Base-by-base conservation (phyloP, 768 basidiomycete species). In the Lactarius quietus region DNA sequence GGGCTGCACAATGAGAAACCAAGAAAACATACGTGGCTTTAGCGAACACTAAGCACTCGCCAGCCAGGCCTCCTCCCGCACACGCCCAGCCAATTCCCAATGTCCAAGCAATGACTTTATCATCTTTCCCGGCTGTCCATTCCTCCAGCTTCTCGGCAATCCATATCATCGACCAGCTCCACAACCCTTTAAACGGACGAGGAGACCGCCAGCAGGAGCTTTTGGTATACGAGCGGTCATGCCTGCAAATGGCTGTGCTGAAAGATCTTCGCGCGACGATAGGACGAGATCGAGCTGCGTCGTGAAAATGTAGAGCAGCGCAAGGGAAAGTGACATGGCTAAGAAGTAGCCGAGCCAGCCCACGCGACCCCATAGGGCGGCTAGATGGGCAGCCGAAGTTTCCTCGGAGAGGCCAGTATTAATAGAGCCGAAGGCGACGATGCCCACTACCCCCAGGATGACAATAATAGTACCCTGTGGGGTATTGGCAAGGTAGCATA, bases 21-120 rank as follows among this genome's bases (percentile, higher is more conserved):
- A 26, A 23, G 41, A 33, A 35, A 10, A 79, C 87, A 72, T 71
- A 89, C 88, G 82, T 84, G 28, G 88, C 80, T 72, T 86, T 89
- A 7, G 88, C 88, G 67, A 98, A 95, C 3, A 98, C 93, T 63
- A 98, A 80, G 75, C 87, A 90, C 48, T 88, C 87, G 6, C 95
- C 96, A 7, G 93, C 93, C 43, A 98, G 79, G 39, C 93, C 89
- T 15, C 95, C 95, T 38, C 95, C 95, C 61, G 87, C 87, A 67
- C 94, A 94, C 3, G 93, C 91, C 96, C 95, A 98, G 1, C 88
- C 89, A 57, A 98, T 93, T 17, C 95, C 95, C 53, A 95, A 81
- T 31, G 91, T 87, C 92, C 94, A 97, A 8, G 89, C 89, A 48
- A 98, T 80, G 61, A 87, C 87, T 70, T 84, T 89, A 72, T 98